Base-by-base conservation (phyloP, 2,329 filamentous ascomycete species). In the Fusarium kyushuense region DNA sequence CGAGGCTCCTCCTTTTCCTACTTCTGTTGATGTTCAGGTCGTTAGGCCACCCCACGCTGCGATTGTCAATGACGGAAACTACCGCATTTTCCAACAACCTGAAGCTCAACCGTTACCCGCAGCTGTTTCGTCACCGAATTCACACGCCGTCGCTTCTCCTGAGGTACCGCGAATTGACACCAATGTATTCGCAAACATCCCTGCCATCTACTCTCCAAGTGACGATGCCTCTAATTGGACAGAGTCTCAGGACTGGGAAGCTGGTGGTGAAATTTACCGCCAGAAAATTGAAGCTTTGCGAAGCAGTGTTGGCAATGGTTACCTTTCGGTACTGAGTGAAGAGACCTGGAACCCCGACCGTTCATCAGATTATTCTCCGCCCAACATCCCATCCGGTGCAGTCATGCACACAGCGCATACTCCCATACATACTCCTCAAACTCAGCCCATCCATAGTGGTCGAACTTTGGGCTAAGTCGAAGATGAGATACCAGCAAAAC, bases 261-360 rank as follows among this genome's bases (percentile, higher is more conserved):
- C 87, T 42, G 87, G 88, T 60, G 91, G 91, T 54, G 92, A 96
- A 74, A 83, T 92, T 10, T 98, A 97, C 79, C 89, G 92, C 58
- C 92, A 92, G 77, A 96, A 96, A 78, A 91, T 98, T 55, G 94
- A 97, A 78, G 89, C 92, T 5, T 81, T 97, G 54, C 90, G 94
- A 64, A 91, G 91, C 74, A 93, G 95, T 74, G 90, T 97, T 69
- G 94, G 94, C 32, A 93, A 90, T 72, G 92, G 90, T 36, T 99
- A 97, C 86, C 86, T 99, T 38, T 94, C 90, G 66, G 93, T 92
- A 16, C 83, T 98, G 51, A 91, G 92, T 63, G 94, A 97, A 73
- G 92, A 96, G 77, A 84, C 81, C 41, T 90, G 88, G 87, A 84
- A 42, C 32, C 46, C 72, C 17, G 73, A 63, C 16, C 67, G 57